These are phyloP conservation scores for Pueraria montana DNA, from an alignment of 306 rosid genomes.

Conservation along the genomic window DNA sequence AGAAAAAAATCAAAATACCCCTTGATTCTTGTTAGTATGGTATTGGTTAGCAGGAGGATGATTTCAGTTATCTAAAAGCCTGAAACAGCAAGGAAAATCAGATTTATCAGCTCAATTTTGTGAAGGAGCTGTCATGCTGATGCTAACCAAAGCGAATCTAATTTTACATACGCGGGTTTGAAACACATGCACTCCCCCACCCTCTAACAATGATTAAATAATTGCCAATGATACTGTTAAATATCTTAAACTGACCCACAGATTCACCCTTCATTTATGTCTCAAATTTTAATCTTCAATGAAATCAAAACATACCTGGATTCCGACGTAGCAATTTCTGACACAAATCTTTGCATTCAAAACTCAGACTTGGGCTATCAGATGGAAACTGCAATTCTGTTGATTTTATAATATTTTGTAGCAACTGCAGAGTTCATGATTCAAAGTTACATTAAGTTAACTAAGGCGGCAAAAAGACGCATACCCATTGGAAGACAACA, in stretches of 20 bases:
- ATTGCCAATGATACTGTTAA: conserved; percentile 20
- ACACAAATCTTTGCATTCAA: conserved; percentile 92
- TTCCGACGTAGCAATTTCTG: conserved; percentile 90
- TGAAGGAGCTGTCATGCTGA: conserved; percentile 25
- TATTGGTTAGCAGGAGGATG: conserved; percentile 33
- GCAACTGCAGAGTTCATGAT: conserved; percentile 74
- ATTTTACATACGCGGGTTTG: conserved; percentile 34
- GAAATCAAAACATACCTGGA: conserved; percentile 76
- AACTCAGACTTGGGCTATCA: conserved; percentile 71
- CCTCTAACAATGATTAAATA: conserved; percentile 34
- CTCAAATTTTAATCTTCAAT: conserved; percentile 34
- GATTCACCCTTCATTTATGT: conserved; percentile 26
- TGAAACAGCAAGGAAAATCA: conserved; percentile 45
- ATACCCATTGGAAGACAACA: conserved; percentile 32
- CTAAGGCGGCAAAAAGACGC: conserved; percentile 38
- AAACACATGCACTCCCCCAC: conserved; percentile 36
- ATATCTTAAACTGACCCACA: conserved; percentile 31
- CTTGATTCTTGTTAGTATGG: conserved; percentile 38
- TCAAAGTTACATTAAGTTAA: conserved; percentile 22
- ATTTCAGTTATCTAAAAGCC: conserved; percentile 45
- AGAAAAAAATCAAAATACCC: conserved; percentile 34
- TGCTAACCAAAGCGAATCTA: conserved; percentile 40
- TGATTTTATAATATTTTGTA: conserved; percentile 92
- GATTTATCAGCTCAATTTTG: conserved; percentile 37
- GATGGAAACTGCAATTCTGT: conserved; percentile 83